phyloP scores from a whole-genome alignment of 164 flowering plant genomes.

The Cinnamomum micranthum region DNA sequence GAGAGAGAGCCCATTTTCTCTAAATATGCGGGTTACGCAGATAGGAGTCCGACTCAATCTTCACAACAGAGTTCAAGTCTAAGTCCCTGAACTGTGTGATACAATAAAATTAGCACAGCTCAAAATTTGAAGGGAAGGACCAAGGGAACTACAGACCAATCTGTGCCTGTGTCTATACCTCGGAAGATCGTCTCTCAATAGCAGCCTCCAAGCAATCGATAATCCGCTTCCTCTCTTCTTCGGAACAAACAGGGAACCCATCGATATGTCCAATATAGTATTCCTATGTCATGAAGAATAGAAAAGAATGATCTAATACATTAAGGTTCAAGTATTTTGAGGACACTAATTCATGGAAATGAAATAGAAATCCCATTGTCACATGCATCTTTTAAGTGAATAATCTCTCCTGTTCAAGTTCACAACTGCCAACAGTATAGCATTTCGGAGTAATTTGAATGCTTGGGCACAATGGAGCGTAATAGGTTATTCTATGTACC shows the following conservation, averaged over 20 bases:
- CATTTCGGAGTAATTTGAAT: too few species aligned
- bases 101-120: not conserved
- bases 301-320: not conserved
- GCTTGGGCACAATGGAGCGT: too few species aligned
- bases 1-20: conserved; percentile 87
- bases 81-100: conserved; percentile 52
- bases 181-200: conserved; percentile 61
- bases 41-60: conserved; percentile 76
- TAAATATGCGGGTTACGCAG: conserved; percentile 90
- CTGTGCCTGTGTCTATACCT: conserved; percentile 36
- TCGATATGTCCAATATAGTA: conserved; percentile 83
- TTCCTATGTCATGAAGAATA: conserved; percentile 42
- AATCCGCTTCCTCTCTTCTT: conserved; percentile 77
- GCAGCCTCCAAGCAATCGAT: conserved; percentile 91
- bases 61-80: conserved; percentile 76
- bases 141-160: not conserved
- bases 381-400: too few species aligned
- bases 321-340: not conserved
- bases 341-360: too few species aligned
- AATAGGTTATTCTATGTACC: too few species aligned
- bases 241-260: conserved; percentile 81
- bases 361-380: too few species aligned
- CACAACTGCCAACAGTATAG: too few species aligned
- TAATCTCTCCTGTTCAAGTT: too few species aligned
- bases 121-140: not conserved